A percentile compares a stretch with the other conserved stretches of the same genome.
phyloP scores from a whole-genome alignment of 441 rosid species.

The Francoa sonchifolia region DNA sequence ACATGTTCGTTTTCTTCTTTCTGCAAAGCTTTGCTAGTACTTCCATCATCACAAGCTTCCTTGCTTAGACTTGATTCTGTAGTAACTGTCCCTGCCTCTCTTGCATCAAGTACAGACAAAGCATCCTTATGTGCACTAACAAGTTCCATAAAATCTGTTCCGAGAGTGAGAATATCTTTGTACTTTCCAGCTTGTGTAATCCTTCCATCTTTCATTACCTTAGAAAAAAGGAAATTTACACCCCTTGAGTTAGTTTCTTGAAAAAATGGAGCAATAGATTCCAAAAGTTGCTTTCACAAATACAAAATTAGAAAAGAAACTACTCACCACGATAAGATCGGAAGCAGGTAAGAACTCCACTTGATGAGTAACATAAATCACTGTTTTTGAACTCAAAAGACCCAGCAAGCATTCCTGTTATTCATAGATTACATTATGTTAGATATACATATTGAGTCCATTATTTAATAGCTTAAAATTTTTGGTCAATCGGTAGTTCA shows the following conservation, averaged over 20 bases:
- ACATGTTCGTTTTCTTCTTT: conserved; percentile 43
- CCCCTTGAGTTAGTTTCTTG: neutral
- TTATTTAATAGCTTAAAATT: neutral
- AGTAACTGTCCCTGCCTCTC: conserved; percentile 57
- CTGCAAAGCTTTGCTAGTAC: conserved; percentile 25
- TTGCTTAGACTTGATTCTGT: conserved; percentile 46
- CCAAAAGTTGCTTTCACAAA: conserved; percentile 32
- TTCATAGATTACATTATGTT: neutral
- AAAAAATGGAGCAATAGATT: neutral
- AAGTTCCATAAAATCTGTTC: conserved; percentile 73
- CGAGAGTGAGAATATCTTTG: conserved; percentile 59
- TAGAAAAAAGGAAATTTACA: conserved; percentile 11
- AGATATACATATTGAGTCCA: neutral
- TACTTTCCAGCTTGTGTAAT: conserved; percentile 82
- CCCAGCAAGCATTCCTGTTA: conserved; percentile 92
- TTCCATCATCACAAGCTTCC: conserved; percentile 28
- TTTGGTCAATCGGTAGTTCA: too few relatives aligned
- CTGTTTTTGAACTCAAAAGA: conserved; percentile 63
- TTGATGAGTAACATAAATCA: conserved; percentile 93
- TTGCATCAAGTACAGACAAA: conserved; percentile 45
- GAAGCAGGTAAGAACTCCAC: conserved; percentile 98
- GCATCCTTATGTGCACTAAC: conserved; percentile 93
- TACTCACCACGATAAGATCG: conserved; percentile 82
- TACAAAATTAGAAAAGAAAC: neutral
- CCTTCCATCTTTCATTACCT: conserved; percentile 95